Evolutionary conservation across 2,329 filamentous ascomycete genomes (phyloP).

Genomic region (Botrytis pseudocinerea): DNA sequence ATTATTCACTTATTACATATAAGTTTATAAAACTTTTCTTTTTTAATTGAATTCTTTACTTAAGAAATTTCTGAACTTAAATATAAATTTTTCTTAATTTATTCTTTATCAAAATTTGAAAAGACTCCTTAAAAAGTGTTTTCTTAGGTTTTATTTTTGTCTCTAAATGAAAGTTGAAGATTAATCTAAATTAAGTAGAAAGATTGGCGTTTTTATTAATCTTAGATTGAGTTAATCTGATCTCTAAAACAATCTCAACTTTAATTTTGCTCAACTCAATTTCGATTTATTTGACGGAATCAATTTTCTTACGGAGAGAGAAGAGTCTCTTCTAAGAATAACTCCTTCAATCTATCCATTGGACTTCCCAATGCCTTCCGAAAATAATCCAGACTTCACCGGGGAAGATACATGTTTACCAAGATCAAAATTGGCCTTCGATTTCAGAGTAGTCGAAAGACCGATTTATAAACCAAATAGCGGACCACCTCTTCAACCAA

Average conservation of each 20-base stretch:
- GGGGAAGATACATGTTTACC: slow-evolving; percentile 3
- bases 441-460: slow-evolving; percentile 37
- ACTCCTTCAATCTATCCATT: neutral
- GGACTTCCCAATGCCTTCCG: neutral
- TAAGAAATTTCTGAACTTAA: too few species aligned
- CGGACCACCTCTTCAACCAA: slow-evolving; percentile 50
- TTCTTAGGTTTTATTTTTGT: neutral
- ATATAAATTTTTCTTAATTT: neutral
- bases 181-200: neutral
- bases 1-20: neutral
- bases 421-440: slow-evolving; percentile 29
- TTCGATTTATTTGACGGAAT: neutral
- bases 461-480: slow-evolving; percentile 48
- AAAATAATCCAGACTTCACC: slow-evolving; percentile 9
- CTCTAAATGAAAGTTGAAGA: neutral
- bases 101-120: neutral
- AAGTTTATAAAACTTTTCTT: neutral
- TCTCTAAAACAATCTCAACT: slow-evolving; percentile 14
- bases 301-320: neutral
- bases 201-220: neutral
- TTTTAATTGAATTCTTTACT: too few species aligned
- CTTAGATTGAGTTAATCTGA: neutral
- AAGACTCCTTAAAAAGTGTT: fast-evolving
- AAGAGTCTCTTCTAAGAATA: neutral
- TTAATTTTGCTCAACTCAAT: slow-evolving; percentile 5